These are phyloP conservation scores for Phialophora macrospora DNA, from an alignment of 2,329 filamentous ascomycete genomes.

Conservation along the genomic window DNA sequence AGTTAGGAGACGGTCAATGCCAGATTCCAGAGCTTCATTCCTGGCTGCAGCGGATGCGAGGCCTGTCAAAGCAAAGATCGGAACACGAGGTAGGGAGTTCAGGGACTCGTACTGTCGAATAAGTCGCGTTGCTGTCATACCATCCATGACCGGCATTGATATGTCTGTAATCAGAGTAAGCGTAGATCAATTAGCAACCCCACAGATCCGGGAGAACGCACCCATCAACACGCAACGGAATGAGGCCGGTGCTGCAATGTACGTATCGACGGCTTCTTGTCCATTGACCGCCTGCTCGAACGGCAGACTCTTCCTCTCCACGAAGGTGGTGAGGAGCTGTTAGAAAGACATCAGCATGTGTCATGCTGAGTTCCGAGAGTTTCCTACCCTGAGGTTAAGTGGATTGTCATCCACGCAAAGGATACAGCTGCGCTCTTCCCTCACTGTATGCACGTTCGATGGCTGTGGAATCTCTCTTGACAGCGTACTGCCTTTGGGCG, in stretches of 20 bases:
- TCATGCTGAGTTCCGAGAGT: conserved; percentile 29
- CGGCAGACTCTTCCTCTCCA: conserved; percentile 43
- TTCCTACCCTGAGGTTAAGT: conserved; percentile 47
- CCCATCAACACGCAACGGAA: conserved; percentile 38
- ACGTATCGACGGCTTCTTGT: conserved; percentile 43
- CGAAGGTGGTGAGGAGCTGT: conserved; percentile 11
- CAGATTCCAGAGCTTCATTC: conserved; percentile 41
- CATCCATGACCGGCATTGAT: conserved; percentile 46
- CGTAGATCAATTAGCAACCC: neutral
- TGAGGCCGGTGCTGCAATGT: conserved; percentile 5
- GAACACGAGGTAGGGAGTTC: conserved; percentile 22
- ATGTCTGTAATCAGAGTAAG: conserved; percentile 38
- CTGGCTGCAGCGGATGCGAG: conserved; percentile 40
- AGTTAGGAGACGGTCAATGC: conserved; percentile 43
- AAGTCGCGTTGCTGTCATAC: conserved; percentile 40
- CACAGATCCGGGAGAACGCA: conserved; percentile 12
- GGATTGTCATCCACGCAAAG: conserved; percentile 53
- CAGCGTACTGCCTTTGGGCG: too few relatives aligned
- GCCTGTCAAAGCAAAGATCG: conserved; percentile 41
- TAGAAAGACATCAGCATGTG: conserved; percentile 37
- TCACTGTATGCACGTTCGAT: neutral
- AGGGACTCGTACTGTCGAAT: conserved; percentile 40
- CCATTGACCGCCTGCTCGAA: conserved; percentile 50
- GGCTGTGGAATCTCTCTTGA: neutral
- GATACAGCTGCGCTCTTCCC: conserved; percentile 33